Percentiles rank a stretch among this genome's conserved stretches.
phyloP scores from a whole-genome alignment of 2,329 filamentous ascomycete species.

The Colletotrichum theobromicola region DNA sequence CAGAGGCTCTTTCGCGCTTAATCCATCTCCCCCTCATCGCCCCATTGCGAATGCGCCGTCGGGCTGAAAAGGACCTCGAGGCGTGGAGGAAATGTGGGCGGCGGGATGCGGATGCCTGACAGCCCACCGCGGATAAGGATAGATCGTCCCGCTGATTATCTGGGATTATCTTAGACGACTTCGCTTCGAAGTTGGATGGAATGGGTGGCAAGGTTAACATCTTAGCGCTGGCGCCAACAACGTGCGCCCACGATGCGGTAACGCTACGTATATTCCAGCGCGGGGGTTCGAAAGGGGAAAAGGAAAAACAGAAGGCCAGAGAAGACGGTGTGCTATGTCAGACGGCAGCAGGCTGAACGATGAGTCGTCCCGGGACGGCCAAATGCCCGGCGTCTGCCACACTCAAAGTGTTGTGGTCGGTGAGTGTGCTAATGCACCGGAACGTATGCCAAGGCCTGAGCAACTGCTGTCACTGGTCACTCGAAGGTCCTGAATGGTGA shows the following conservation, averaged over 20 bases:
- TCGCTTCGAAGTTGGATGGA: neutral
- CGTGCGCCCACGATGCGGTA: neutral
- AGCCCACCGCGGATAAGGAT: neutral
- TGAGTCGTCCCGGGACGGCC: neutral
- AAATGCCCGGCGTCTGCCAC: neutral
- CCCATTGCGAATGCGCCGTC: neutral
- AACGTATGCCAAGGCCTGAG: slow-evolving; percentile 10
- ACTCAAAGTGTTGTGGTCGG: neutral
- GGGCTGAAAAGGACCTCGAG: neutral
- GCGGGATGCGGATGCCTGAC: slow-evolving; percentile 3
- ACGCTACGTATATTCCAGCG: neutral
- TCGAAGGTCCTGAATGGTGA: neutral
- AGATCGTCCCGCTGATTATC: slow-evolving; percentile 10
- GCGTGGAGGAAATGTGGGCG: neutral
- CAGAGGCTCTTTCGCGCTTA: slow-evolving; percentile 10
- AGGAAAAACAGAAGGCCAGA: neutral
- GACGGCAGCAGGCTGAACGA: neutral
- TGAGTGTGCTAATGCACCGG: slow-evolving; percentile 4
- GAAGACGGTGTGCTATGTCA: neutral
- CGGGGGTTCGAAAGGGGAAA: neutral
- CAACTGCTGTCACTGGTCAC: neutral
- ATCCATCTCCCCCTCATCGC: neutral
- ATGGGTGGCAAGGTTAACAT: neutral
- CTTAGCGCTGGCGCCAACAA: neutral
- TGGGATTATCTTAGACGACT: neutral